Evolutionary conservation across 345 rosid species (phyloP), one percentile per base, ranked within the genome.

Genomic region (Brassica incana): DNA sequence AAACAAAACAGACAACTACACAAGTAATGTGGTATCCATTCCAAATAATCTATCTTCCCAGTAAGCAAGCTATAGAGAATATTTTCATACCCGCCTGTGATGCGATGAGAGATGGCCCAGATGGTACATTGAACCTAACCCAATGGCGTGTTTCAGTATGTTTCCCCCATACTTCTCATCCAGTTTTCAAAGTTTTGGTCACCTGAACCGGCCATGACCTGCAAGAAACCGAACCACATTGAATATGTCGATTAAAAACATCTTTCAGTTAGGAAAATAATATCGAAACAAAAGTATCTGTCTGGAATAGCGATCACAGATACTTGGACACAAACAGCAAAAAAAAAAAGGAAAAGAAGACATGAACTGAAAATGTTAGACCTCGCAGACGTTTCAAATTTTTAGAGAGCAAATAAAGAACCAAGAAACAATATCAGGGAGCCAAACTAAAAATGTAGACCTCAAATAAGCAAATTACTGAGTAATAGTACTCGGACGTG

Each of bases 121-220:
- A 20, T 20, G 23, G 23, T 20, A 20, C 23, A 20, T 20, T 20
- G 23, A 20, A 20, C 23, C 23, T 20, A 20, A 20, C 23, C 23
- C 23, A 20, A 20, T 20, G 23, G 23, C 23, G 23, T 89, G 74
- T 95, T 90, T 83, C 30, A 86, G 85, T 89, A 87, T 45, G 85
- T 84, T 69, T 83, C 67, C 79, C 97, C 97, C 73, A 90, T 82
- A 61, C 73, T 83, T 83, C 90, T 91, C 99, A 95, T 95, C 99
- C 97, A 95, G 73, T 77, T 85, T 75, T 95, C 97, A 80, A 56
- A 92, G 72, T 80, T 88, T 11, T 85, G 86, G 71, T 90, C 90
- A 65, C 99, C 99, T 40, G 97, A 92, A 10, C 97, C 97, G 65
- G 92, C 94, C 97, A 95, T 95, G 60, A 95, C 96, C 99, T 95